Evolutionary conservation across 331 rosid species (phyloP).

Genomic region (Rhamnella rubrinervis): DNA sequence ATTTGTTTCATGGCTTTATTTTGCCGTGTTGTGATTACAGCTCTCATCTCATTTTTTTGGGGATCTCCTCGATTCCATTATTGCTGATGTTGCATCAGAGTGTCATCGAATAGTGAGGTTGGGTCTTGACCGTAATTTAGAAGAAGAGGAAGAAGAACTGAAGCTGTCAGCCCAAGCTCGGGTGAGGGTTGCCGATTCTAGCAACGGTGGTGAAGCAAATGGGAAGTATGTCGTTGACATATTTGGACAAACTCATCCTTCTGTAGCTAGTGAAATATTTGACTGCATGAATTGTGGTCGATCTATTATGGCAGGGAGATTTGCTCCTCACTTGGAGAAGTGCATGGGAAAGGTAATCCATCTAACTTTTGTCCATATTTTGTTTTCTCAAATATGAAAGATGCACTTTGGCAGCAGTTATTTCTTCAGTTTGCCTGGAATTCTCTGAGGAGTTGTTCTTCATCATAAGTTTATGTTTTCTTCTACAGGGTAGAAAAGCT

Average conservation of each 20-base stretch:
- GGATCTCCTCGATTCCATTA: conserved; percentile 87
- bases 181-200: conserved; percentile 81
- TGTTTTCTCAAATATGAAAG: background rate
- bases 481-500: conserved; percentile 89
- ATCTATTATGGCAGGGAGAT: conserved; percentile 81
- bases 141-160: conserved; percentile 94
- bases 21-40: conserved; percentile 53
- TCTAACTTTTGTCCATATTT: background rate
- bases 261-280: conserved; percentile 79
- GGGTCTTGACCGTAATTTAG: conserved; percentile 89
- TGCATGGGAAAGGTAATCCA: conserved; percentile 97
- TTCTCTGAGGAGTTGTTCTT: background rate
- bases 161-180: conserved; percentile 88
- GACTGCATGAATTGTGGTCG: conserved; percentile 94
- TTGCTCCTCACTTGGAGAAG: conserved; percentile 98
- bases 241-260: conserved; percentile 91
- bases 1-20: conserved; percentile 9
- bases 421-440: background rate
- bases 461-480: conserved; percentile 17
- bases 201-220: conserved; percentile 72
- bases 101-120: conserved; percentile 86
- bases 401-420: background rate
- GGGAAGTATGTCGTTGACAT: conserved; percentile 87
- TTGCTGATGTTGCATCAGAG: conserved; percentile 94
- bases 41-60: conserved; percentile 63